These are phyloP conservation scores for Asterophora parasitica DNA, from an alignment of 768 basidiomycete species.

Conservation along the genomic window DNA sequence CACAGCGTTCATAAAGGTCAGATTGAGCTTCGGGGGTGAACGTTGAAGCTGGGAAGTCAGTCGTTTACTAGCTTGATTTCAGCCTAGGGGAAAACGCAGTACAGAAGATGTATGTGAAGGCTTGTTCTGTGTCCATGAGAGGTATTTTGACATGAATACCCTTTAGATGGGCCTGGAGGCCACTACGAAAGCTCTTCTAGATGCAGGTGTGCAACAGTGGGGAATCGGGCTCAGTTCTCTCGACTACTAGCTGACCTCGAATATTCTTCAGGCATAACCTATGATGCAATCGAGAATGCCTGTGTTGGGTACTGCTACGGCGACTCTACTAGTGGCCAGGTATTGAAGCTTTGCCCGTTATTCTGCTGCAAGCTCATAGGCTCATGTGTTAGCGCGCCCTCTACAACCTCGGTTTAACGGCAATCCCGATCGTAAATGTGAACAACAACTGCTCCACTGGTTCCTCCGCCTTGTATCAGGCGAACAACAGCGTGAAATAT, in stretches of 20 bases:
- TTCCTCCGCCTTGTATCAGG: conserved; percentile 71
- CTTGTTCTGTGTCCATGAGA: background rate
- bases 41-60: background rate
- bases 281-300: conserved; percentile 70
- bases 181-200: conserved; percentile 79
- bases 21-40: conserved; percentile 4
- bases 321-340: conserved; percentile 75
- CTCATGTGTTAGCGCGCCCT: conserved; percentile 52
- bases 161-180: conserved; percentile 82
- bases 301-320: conserved; percentile 78
- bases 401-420: conserved; percentile 79
- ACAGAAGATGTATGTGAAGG: conserved; percentile 61
- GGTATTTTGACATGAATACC: background rate
- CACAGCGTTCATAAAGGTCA: conserved; percentile 75
- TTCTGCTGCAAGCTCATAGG: too few species aligned
- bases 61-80: conserved; percentile 8
- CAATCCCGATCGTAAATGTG: conserved; percentile 81
- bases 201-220: conserved; percentile 49
- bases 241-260: background rate
- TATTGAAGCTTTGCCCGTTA: conserved; percentile 16
- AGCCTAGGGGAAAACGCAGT: conserved; percentile 63
- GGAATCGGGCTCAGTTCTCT: too few species aligned
- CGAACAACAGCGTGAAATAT: conserved; percentile 64
- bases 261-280: conserved; percentile 60
- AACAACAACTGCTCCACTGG: conserved; percentile 89